Base-by-base conservation (phyloP, 2,329 filamentous ascomycete genomes). In the Graphiopsis chlorocephala region DNA sequence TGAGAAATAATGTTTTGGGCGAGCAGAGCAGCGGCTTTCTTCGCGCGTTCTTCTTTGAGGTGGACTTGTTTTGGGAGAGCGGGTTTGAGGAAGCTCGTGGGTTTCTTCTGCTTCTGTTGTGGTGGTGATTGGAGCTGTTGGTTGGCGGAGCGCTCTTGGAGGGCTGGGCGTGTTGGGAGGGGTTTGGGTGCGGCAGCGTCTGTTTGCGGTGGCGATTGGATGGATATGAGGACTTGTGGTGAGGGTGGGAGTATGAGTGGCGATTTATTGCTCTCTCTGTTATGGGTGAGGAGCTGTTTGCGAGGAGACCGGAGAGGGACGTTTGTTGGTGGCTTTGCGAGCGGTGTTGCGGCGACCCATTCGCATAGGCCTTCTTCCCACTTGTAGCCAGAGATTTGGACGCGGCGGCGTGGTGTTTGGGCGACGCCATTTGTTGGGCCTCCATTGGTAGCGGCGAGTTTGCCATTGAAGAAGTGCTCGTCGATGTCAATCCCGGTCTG, bases 281-380 rank as follows among this genome's bases (percentile, higher is more conserved):
- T 20, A 23, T 29, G 45, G 10, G 45, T 53, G 47, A 14, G 23
- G 28, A 38, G 59, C 12, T 35, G 47, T 14, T 38, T 31, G 58
- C 45, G 29, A 48, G 17, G 26, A 31, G 26, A 1, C 6, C 29
- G 26, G 20, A 1, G 1, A 15, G 1, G 2, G 1, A n/a, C 26
- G 20, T 31, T 17, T 23, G 50, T 28, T 28, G n/a, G 26, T 17
- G 50, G 15, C 29, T 56, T 56, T 12, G 42, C 60, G 12, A 67
- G 76, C 0, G 80, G 79, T 10, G 80, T 80, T 42, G 73, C 77
- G 0, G 74, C 72, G n/a, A 81, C 76, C 79, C 79, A 82, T 66
- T 82, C 80, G 26, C 78, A 78, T 38, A 82, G 76, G 11, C 78
- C 79, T 56, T 80, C 79, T 68, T 82, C 79, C 78, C 79, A 81